These are phyloP conservation scores for Kuraishia hungarica DNA, from an alignment of 805 yeast genomes.

Conservation along the genomic window DNA sequence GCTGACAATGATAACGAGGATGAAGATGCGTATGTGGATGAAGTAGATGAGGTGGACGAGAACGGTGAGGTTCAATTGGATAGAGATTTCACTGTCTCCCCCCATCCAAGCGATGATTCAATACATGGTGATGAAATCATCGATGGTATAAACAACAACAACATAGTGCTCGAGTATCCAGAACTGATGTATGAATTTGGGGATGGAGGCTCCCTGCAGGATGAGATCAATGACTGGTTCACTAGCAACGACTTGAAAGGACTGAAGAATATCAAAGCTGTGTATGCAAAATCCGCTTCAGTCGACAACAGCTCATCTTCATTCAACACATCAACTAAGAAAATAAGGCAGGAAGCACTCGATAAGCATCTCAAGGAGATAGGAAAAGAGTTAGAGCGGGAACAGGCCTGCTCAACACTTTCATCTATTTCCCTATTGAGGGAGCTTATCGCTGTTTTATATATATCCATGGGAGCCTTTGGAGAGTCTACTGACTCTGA, in stretches of 20 bases:
- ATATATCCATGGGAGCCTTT: conserved; percentile 21
- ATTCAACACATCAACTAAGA: neutral
- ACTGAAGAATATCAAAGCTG: conserved; percentile 9
- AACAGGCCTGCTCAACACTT: neutral
- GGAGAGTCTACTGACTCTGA: conserved; percentile 12
- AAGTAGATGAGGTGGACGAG: conserved; percentile 4
- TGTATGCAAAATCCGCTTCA: neutral
- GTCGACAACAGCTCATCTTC: neutral
- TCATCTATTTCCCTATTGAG: conserved; percentile 4
- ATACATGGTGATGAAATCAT: conserved; percentile 17
- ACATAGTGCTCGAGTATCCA: conserved; percentile 28
- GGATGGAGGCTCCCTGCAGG: conserved; percentile 25
- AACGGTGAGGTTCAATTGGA: conserved; percentile 3
- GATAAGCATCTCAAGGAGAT: neutral
- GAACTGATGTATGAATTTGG: conserved; percentile 32
- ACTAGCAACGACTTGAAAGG: conserved; percentile 19
- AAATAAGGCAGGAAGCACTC: neutral
- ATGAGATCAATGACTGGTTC: conserved; percentile 35
- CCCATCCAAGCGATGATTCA: conserved; percentile 5
- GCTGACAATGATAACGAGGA: conserved; percentile 20
- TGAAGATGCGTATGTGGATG: conserved; percentile 5
- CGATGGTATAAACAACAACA: conserved; percentile 23
- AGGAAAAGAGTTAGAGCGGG: neutral
- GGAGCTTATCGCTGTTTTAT: conserved; percentile 13
- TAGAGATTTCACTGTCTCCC: neutral